phyloP scores from a whole-genome alignment of 495 filamentous ascomycete species.

The Melanomma pulvis-pyrius region DNA sequence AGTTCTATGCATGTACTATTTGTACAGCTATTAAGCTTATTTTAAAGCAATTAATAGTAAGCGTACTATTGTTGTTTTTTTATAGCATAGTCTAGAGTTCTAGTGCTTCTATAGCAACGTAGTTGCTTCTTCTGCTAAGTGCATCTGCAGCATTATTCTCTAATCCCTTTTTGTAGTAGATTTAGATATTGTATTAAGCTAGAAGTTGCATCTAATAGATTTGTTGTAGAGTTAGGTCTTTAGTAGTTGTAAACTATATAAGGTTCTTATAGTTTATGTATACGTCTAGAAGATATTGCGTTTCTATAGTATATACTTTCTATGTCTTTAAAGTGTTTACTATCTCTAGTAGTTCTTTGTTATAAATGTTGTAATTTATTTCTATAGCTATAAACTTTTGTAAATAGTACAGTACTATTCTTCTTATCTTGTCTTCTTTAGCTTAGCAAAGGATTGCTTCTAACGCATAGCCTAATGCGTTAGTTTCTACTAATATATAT shows the following conservation, averaged over 20 bases:
- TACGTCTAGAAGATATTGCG: too few relatives aligned
- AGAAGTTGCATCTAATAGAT: not conserved
- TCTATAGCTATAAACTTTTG: not conserved
- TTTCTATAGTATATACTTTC: not conserved
- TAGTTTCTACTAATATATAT: too few relatives aligned
- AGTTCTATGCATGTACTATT: not conserved
- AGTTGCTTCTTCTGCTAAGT: not conserved
- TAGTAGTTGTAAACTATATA: not conserved
- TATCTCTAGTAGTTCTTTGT: not conserved
- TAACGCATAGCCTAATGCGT: too few relatives aligned
- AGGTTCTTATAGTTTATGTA: not conserved
- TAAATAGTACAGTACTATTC: not conserved
- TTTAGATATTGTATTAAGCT: not conserved
- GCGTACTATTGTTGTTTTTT: not conserved
- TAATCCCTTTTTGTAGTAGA: not conserved
- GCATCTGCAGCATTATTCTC: not conserved
- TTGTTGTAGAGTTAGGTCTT: not conserved
- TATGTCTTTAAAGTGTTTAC: not conserved
- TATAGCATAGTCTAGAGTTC: not conserved
- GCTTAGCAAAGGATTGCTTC: too few relatives aligned
- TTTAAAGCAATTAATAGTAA: too few relatives aligned
- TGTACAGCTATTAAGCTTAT: not conserved
- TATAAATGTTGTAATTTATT: not conserved
- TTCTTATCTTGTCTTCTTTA: too few relatives aligned
- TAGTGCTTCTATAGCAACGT: not conserved